Percentiles rank a stretch among this genome's conserved stretches.
phyloP scores from a whole-genome alignment of 2,329 filamentous ascomycete genomes.

The Diaporthe batatas region DNA sequence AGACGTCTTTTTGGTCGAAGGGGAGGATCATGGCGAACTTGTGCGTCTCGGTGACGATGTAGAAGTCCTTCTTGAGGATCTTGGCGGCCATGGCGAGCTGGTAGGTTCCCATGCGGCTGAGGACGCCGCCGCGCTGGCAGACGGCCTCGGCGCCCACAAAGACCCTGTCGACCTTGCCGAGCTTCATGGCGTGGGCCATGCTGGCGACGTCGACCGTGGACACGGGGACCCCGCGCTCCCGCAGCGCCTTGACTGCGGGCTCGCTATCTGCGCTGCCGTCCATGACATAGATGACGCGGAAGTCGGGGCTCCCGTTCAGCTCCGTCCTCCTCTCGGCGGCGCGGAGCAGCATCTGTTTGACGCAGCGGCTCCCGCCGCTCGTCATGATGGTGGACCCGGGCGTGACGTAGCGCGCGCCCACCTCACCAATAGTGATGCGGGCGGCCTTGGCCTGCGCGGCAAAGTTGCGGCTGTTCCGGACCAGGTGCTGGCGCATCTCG shows the following conservation, averaged over 20 bases:
- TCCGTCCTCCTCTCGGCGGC: slow-evolving; percentile 74
- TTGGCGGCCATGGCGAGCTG: slow-evolving; percentile 88
- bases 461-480: slow-evolving; percentile 89
- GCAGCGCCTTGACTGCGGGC: slow-evolving; percentile 77
- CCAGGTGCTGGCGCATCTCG: slow-evolving; percentile 83
- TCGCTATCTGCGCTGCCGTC: slow-evolving; percentile 74
- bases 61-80: slow-evolving; percentile 76
- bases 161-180: slow-evolving; percentile 76
- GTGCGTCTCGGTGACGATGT: slow-evolving; percentile 94
- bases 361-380: slow-evolving; percentile 88
- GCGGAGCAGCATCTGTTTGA: slow-evolving; percentile 80
- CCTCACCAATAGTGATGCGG: slow-evolving; percentile 83
- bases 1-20: slow-evolving; percentile 81
- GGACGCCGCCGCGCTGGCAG: slow-evolving; percentile 92
- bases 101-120: slow-evolving; percentile 87
- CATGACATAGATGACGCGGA: slow-evolving; percentile 86
- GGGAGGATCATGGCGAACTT: slow-evolving; percentile 95
- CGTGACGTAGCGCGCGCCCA: slow-evolving; percentile 82
- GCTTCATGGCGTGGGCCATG: slow-evolving; percentile 80
- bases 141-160: slow-evolving; percentile 85
- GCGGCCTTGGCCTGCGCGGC: slow-evolving; percentile 88
- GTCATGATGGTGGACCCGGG: slow-evolving; percentile 89
- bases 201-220: slow-evolving; percentile 83
- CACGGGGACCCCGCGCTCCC: slow-evolving; percentile 82
- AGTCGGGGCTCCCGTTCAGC: slow-evolving; percentile 71